These are phyloP conservation scores for Fusarium sp. DNA, from an alignment of 2,329 filamentous ascomycete genomes.

Conservation along the genomic window DNA sequence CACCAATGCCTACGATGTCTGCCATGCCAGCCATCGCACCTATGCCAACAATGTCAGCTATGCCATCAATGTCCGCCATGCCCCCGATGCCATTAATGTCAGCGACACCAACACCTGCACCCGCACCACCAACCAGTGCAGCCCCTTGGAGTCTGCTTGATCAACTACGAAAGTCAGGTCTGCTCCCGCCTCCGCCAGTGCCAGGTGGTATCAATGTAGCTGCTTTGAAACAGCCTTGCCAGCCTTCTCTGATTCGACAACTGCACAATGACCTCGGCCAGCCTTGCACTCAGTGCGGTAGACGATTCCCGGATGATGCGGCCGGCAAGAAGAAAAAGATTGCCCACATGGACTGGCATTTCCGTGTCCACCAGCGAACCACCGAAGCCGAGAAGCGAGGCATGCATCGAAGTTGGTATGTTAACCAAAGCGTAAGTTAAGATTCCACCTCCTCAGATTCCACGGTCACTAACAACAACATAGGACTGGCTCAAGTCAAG, in stretches of 20 bases:
- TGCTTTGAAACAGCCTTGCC: conserved; percentile 80
- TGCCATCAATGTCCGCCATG: conserved; percentile 54
- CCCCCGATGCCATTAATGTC: conserved; percentile 59
- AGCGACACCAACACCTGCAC: conserved; percentile 30
- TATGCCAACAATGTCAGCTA: conserved; percentile 57
- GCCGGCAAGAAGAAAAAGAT: conserved; percentile 88
- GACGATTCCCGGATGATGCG: conserved; percentile 82
- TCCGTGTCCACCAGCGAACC: conserved; percentile 90
- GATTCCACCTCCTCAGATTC: not conserved
- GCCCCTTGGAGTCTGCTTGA: conserved; percentile 74
- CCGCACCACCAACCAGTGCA: conserved; percentile 54
- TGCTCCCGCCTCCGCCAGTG: conserved; percentile 65
- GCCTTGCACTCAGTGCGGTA: conserved; percentile 91
- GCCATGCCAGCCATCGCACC: conserved; percentile 50
- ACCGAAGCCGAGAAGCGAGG: conserved; percentile 87
- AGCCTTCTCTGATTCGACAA: conserved; percentile 77
- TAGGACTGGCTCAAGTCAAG: conserved; percentile 91
- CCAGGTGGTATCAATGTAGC: conserved; percentile 73
- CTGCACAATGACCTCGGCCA: conserved; percentile 87
- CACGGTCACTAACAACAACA: conserved; percentile 45
- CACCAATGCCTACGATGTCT: conserved; percentile 19
- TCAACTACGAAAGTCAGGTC: conserved; percentile 75
- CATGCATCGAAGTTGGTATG: conserved; percentile 94
- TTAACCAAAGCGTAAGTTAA: conserved; percentile 81
- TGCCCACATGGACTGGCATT: conserved; percentile 98